Conservation (phyloP, 1,284 basidiomycete species). For the Cutaneotrichosporon daszewskae region DNA sequence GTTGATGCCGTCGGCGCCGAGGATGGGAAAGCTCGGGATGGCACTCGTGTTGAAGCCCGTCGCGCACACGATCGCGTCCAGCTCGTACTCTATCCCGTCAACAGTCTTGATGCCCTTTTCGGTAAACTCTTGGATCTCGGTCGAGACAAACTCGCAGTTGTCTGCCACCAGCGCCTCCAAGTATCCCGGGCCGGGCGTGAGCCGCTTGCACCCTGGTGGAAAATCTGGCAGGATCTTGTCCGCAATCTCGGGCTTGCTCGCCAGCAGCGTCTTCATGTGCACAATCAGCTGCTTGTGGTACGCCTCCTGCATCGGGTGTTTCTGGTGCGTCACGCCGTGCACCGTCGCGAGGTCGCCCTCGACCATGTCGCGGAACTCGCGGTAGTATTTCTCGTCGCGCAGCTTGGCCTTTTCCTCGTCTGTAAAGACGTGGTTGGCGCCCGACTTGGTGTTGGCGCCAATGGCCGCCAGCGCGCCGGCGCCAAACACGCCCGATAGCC, state of each 20-base stretch:
- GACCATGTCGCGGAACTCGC: conserved; percentile 28
- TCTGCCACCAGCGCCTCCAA: conserved; percentile 19
- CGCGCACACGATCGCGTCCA: conserved; percentile 33
- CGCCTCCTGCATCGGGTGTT: neutral
- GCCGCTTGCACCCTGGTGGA: conserved; percentile 35
- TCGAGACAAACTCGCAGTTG: conserved; percentile 28
- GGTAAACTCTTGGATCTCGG: conserved; percentile 23
- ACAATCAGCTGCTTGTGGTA: conserved; percentile 6
- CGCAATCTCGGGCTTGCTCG: conserved; percentile 21
- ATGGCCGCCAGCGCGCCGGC: conserved; percentile 12
- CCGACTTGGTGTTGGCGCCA: conserved; percentile 5
- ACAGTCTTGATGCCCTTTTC: conserved; percentile 24
- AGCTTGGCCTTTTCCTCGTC: conserved; percentile 23
- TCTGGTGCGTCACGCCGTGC: conserved; percentile 23
- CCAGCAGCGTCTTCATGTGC: conserved; percentile 18
- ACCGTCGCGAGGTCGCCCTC: conserved; percentile 30
- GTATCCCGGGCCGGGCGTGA: conserved; percentile 28
- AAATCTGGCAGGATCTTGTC: conserved; percentile 21
- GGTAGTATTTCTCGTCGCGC: conserved; percentile 18
- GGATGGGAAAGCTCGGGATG: conserved; percentile 30
- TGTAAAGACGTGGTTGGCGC: conserved; percentile 21
- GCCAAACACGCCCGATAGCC: conserved; percentile 27
- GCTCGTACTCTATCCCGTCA: conserved; percentile 19
- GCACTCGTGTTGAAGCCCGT: conserved; percentile 35
- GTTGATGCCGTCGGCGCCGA: conserved; percentile 22